These are phyloP conservation scores for Adansonia madagascariensis DNA, from an alignment of 441 rosid species.

Conservation along the genomic window DNA sequence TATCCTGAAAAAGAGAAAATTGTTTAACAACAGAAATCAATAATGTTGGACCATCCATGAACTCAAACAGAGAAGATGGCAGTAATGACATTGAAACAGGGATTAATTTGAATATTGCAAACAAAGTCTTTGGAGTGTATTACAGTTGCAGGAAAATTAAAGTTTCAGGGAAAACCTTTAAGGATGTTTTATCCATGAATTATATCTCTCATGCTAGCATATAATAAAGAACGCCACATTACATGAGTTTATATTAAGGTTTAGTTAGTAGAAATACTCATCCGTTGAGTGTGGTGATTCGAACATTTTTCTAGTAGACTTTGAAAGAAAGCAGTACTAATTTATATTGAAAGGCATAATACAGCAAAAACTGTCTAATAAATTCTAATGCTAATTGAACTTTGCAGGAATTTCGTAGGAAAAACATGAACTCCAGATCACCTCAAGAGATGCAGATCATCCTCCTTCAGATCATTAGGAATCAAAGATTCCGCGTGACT, in stretches of 20 bases:
- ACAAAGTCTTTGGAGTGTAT: slow-evolving; percentile 11
- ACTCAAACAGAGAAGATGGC: slow-evolving; percentile 1
- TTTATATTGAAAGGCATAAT: background rate
- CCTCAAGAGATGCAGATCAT: slow-evolving; percentile 87
- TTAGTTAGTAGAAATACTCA: slow-evolving; percentile 4
- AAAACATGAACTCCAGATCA: slow-evolving; percentile 37
- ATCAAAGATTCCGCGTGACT: slow-evolving; percentile 90
- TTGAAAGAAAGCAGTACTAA: background rate
- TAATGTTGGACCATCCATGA: slow-evolving; percentile 9
- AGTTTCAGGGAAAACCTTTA: background rate
- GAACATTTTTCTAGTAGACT: background rate
- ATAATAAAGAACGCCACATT: background rate
- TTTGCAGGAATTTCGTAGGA: slow-evolving; percentile 21
- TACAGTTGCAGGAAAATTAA: slow-evolving; percentile 1
- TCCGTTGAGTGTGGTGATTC: background rate
- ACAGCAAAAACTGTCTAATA: background rate
- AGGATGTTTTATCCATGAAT: slow-evolving; percentile 8
- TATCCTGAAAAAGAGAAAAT: slow-evolving; percentile 53
- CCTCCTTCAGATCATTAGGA: slow-evolving; percentile 71
- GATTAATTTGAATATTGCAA: background rate
- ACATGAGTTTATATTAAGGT: background rate
- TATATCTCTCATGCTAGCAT: background rate
- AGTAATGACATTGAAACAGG: slow-evolving; percentile 3
- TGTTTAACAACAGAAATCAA: slow-evolving; percentile 20
- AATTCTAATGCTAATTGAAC: slow-evolving; percentile 17